Evolutionary conservation across 2,329 filamentous ascomycete species (phyloP).

Genomic region (Diaporthe sp.): DNA sequence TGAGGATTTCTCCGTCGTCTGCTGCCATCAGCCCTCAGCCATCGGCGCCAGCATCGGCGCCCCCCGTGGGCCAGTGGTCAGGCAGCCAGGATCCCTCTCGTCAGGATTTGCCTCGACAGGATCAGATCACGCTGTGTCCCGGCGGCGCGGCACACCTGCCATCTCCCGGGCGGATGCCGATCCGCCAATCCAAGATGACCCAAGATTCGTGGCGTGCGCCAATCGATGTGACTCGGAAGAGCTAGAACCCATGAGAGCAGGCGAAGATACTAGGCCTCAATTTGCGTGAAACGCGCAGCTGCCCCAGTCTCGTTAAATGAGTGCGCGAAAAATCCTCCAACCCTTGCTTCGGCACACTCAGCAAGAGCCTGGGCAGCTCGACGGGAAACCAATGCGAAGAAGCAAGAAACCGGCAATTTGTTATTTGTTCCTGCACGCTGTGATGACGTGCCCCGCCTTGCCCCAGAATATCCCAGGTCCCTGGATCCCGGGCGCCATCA

Average conservation of each 20-base stretch:
- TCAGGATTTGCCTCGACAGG: background rate
- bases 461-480: constrained; percentile 25
- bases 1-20: background rate
- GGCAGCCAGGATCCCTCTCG: background rate
- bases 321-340: constrained; percentile 27
- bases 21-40: background rate
- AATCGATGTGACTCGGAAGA: constrained; percentile 12
- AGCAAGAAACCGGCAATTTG: constrained; percentile 18
- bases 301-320: constrained; percentile 27
- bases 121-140: background rate
- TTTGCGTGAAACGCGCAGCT: constrained; percentile 30
- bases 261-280: constrained; percentile 23
- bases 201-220: constrained; percentile 19
- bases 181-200: constrained; percentile 21
- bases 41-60: background rate
- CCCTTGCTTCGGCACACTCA: constrained; percentile 19
- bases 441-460: constrained; percentile 24
- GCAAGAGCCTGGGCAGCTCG: constrained; percentile 9
- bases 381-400: constrained; percentile 4
- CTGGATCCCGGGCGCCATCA: constrained; percentile 8
- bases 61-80: background rate
- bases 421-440: constrained; percentile 14
- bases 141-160: constrained; percentile 20
- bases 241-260: constrained; percentile 15
- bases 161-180: constrained; percentile 26